These are phyloP conservation scores for Alloteropsis angusta DNA, from an alignment of 202 grass and related monocot species.

Conservation along the genomic window DNA sequence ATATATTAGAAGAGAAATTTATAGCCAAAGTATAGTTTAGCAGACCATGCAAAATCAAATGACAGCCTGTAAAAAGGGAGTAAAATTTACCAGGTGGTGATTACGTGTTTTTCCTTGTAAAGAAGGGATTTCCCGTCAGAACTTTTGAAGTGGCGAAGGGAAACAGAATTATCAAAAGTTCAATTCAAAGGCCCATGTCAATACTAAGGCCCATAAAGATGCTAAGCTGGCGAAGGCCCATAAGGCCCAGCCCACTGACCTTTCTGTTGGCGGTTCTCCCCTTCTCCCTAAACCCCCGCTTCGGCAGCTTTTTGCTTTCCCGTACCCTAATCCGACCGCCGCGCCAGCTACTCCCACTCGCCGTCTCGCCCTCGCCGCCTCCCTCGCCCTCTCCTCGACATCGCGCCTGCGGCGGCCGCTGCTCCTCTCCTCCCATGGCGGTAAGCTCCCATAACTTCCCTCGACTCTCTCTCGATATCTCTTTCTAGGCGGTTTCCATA, in stretches of 20 bases:
- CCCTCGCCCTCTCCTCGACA: background rate
- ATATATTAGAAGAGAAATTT: too few relatives aligned
- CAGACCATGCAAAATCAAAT: too few relatives aligned
- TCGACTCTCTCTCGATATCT: background rate
- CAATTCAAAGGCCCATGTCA: background rate
- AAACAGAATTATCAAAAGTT: too few relatives aligned
- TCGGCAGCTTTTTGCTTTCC: background rate
- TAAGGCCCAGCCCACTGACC: background rate
- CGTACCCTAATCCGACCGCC: background rate
- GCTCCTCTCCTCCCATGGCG: conserved; percentile 23
- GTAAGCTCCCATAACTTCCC: background rate
- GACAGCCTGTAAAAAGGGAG: too few relatives aligned
- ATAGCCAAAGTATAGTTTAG: too few relatives aligned
- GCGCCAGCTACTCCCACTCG: background rate
- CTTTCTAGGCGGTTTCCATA: background rate
- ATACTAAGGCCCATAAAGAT: background rate
- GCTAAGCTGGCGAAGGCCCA: background rate
- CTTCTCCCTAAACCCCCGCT: background rate
- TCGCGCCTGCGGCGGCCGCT: background rate
- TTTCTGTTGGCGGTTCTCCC: background rate
- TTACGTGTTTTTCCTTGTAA: background rate
- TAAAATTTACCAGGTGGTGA: background rate
- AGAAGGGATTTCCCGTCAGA: too few relatives aligned
- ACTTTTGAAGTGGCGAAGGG: too few relatives aligned
- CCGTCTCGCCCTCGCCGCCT: background rate